Evolutionary conservation across 345 rosid species (phyloP), one percentile per base, ranked within the genome.

Genomic region (Gossypioides kirkii): DNA sequence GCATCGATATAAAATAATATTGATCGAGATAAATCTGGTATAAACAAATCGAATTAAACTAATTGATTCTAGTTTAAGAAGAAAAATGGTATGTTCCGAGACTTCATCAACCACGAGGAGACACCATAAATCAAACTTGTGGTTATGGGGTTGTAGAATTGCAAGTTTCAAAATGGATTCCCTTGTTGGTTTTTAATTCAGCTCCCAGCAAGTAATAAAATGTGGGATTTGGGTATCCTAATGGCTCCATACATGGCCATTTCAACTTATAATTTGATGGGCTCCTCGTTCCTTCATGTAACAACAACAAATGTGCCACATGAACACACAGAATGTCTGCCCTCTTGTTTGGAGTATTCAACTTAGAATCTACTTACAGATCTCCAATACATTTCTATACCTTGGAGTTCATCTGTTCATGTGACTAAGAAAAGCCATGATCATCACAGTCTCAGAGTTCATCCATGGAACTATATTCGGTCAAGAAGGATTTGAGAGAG

Each of bases 321-420:
- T 32, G 38, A 32, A 1, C 38, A 5, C 7, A 32, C 38, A 32
- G 38, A 32, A 32, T 32, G 38, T 1, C 7, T 0, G 7, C 38
- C 7, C 38, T 32, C 38, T 32, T 32, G 1, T 32, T 32, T 5
- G 38, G 38, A 32, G 38, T 49, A 49, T 49, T 47, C 53, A 49
- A 49, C 18, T 49, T 49, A 14, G 53, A 16, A 49, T 49, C 53
- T 49, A n/a, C 53, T 49, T 49, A 49, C 53, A 49, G 38, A 32
- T 49, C 53, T 49, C 53, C 53, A 49, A 49, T 14, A 49, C 53
- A 49, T 49, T 5, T 49, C 16, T 28, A 42, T 20, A 20, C 12
- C 43, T 64, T 20, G 52, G 69, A 64, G 69, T 63, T 61, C 26
- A 62, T 62, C 17, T 13, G 62, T 26, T 59, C 41, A 28, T 28